Percentiles rank a stretch among this genome's conserved stretches.
Evolutionary conservation across 371 early-diverging fungal genomes (phyloP).

Genomic region (Zopfochytrium polystomum): DNA sequence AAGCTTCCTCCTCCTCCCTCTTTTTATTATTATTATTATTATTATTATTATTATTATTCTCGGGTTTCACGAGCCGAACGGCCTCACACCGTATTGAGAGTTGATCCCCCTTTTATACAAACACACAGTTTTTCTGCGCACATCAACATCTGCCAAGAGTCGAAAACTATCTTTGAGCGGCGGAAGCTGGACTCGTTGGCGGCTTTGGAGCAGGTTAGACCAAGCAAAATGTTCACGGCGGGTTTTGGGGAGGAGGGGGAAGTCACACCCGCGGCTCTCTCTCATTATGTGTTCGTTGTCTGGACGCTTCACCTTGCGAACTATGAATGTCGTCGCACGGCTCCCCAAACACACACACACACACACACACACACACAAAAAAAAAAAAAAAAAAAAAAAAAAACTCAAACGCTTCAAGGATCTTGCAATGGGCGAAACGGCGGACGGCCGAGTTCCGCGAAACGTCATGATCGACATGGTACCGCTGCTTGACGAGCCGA

Average conservation of each 20-base stretch:
- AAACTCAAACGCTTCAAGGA: no score
- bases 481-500: conserved; percentile 70
- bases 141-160: conserved; percentile 86
- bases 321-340: no score
- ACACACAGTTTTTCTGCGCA: conserved; percentile 78
- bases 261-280: no score
- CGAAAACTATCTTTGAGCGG: conserved; percentile 72
- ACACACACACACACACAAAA: no score
- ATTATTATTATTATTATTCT: no score
- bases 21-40: not conserved
- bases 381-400: no score
- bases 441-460: conserved; percentile 72
- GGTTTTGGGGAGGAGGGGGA: no score
- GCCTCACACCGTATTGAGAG: not conserved
- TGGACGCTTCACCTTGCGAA: no score
- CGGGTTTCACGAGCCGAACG: no score
- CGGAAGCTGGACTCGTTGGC: conserved; percentile 70
- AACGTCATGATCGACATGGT: conserved; percentile 78
- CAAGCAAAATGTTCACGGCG: no score
- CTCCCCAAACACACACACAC: no score
- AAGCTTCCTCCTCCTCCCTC: not conserved
- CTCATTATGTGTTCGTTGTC: no score
- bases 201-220: conserved; percentile 73
- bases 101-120: not conserved
- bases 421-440: conserved; percentile 82